Evolutionary conservation across 352 stramenopile species (phyloP), one percentile per base, ranked within the genome.

Genomic region (Chrysophaeum taylorii): DNA sequence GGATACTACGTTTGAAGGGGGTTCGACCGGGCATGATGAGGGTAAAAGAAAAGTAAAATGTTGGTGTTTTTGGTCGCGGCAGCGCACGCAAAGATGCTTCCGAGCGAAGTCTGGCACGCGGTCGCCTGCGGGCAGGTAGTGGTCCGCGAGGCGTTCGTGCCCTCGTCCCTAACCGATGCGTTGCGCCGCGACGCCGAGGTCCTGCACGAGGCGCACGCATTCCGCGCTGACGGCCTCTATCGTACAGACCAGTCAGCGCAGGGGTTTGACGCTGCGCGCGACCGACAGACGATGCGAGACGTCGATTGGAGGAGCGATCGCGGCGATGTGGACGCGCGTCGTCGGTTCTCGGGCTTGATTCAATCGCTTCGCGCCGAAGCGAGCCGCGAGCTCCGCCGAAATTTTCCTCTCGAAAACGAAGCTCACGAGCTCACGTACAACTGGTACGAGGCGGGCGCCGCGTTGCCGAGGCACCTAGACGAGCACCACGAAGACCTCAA

Each of bases 401-500:
- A 27, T 1, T 23, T 66, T 23, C 9, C 9, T 36, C 33, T 31
- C 31, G 74, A 83, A 71, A 57, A 68, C 52, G 52, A 63, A 64
- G 35, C 70, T 33, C 75, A 78, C 23, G 78, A 85, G 73, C 78
- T 81, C 62, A 78, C 68, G 7, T 85, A 79, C 69, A 84, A 79
- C 18, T 64, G 76, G 36, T 85, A 82, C 74, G 80, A 78, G 63
- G 73, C 77, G 23, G 78, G 78, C 29, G 72, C 75, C 0, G 75
- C 76, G 38, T 71, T 85, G n/a, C 72, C 72, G 57, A 66, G 75
- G 42, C 80, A 85, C 70, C 68, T 81, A 16, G 80, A 83, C 75
- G 78, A 83, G 70, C 76, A 81, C 71, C 79, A 85, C 45, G 80
- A 85, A 74, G 80, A 85, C 70, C 36, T 81, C 2, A 85, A 85